These are phyloP conservation scores for Tylopilus felleus DNA, from an alignment of 768 basidiomycete genomes.

Conservation along the genomic window DNA sequence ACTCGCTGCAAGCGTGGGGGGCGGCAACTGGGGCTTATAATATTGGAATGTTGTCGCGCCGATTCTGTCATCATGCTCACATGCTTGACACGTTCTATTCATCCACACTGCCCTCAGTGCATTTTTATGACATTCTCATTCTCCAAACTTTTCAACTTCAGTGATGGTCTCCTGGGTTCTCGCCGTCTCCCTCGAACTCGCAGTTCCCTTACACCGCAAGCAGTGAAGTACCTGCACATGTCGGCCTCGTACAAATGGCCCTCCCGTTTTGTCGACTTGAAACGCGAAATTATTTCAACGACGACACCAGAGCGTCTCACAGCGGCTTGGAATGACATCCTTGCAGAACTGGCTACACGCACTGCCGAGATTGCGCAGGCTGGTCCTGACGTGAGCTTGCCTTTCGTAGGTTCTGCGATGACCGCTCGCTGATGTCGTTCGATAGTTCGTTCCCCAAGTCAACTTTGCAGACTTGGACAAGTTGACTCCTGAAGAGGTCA, in stretches of 20 bases:
- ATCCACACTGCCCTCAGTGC: too few species aligned
- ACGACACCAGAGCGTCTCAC: conserved; percentile 49
- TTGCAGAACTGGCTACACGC: conserved; percentile 45
- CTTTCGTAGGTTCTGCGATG: not conserved
- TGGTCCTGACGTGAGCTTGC: conserved; percentile 46
- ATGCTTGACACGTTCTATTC: too few species aligned
- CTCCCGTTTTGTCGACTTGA: conserved; percentile 53
- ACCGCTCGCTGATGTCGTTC: not conserved
- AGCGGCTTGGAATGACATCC: conserved; percentile 55
- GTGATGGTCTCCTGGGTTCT: too few species aligned
- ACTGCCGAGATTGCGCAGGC: conserved; percentile 43
- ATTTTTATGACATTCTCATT: too few species aligned
- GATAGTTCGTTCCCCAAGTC: conserved; percentile 60
- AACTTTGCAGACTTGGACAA: conserved; percentile 50
- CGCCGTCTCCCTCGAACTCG: too few species aligned
- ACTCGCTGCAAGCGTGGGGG: too few species aligned
- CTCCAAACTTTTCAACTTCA: too few species aligned
- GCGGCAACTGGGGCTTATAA: too few species aligned
- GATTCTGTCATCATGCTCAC: too few species aligned
- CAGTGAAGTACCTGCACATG: too few species aligned
- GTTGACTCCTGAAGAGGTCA: conserved; percentile 45
- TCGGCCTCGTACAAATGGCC: conserved; percentile 13
- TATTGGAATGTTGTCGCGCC: too few species aligned
- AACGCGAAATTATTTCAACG: conserved; percentile 50
- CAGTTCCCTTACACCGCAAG: too few species aligned